Conservation (phyloP, 2,329 filamentous ascomycete species). For the Pseudogymnoascus sp. region DNA sequence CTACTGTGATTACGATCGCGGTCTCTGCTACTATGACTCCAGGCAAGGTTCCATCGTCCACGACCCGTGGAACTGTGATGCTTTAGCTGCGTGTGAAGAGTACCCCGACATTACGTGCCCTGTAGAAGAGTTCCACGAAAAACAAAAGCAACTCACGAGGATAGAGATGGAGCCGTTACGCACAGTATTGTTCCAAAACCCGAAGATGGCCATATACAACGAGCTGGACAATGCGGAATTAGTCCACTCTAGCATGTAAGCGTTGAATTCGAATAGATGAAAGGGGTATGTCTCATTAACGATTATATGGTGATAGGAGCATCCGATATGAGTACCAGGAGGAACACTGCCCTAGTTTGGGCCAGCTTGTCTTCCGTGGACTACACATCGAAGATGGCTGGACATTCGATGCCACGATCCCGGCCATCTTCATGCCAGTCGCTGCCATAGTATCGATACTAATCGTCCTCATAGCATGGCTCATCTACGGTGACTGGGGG, state of each 20-base stretch:
- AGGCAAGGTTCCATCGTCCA: not conserved
- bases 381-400: not conserved
- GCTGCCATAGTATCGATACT: not conserved
- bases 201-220: not conserved
- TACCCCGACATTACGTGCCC: too few species aligned
- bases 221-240: not conserved
- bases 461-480: not conserved
- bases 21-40: not conserved
- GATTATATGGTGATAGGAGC: not conserved
- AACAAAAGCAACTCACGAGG: not conserved
- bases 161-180: not conserved
- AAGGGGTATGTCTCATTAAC: not conserved
- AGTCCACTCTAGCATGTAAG: not conserved
- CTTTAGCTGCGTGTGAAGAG: too few species aligned
- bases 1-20: too few species aligned
- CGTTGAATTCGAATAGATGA: not conserved
- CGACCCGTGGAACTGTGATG: too few species aligned
- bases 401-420: not conserved
- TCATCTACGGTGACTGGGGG: not conserved
- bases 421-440: not conserved
- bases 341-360: not conserved
- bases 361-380: not conserved
- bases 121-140: too few species aligned
- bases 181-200: not conserved
- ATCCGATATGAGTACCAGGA: not conserved